These are phyloP conservation scores for Apium graveolens DNA, from an alignment of 129 eudicot species.

Conservation along the genomic window DNA sequence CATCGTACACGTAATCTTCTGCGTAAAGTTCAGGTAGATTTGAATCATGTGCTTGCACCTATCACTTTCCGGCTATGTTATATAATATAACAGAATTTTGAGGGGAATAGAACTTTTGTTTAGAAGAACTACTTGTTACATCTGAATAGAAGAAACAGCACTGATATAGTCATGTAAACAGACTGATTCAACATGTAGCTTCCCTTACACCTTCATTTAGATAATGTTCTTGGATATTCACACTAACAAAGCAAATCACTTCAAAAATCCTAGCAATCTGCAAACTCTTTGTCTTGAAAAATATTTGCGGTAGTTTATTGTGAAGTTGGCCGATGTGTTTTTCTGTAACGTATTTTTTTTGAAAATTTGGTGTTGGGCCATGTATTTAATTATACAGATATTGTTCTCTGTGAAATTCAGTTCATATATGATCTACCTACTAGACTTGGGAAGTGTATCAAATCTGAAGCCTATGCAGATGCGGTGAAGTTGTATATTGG, in stretches of 20 bases:
- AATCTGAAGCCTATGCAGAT: conserved; percentile 94
- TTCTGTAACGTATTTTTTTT: conserved; percentile 17
- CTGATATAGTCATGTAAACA: neutral
- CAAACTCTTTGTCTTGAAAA: neutral
- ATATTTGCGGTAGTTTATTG: neutral
- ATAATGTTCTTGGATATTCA: neutral
- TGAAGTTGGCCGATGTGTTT: neutral
- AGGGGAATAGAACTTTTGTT: neutral
- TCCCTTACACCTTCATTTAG: neutral
- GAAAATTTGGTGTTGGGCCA: conserved; percentile 25
- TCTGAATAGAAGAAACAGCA: neutral
- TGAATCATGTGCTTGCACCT: conserved; percentile 1
- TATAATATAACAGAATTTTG: neutral
- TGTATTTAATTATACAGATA: conserved; percentile 33
- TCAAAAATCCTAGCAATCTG: neutral
- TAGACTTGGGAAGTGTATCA: conserved; percentile 83
- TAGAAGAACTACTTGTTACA: neutral
- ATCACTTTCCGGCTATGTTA: neutral
- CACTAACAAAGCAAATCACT: neutral
- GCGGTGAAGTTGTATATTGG: conserved; percentile 96
- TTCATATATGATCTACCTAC: conserved; percentile 94
- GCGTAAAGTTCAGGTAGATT: conserved; percentile 85
- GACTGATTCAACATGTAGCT: no score
- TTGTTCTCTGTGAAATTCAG: conserved; percentile 50
- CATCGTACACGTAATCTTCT: conserved; percentile 89